Evolutionary conservation across 1,139 yeast species (phyloP).

Genomic region (Lizanozyma gosingica): DNA sequence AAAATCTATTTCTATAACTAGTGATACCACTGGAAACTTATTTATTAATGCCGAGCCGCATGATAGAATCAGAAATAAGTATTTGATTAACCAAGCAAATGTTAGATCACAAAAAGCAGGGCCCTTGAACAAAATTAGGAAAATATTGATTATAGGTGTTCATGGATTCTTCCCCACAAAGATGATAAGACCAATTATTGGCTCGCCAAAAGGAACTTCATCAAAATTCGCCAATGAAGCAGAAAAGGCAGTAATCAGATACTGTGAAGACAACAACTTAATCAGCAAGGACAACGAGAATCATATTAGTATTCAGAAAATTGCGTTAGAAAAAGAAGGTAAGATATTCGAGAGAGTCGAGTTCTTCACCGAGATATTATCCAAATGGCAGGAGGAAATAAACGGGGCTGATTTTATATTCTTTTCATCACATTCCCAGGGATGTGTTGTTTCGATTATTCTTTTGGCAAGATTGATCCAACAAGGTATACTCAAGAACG

Average conservation of each 20-base stretch:
- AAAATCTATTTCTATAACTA: slow-evolving; percentile 29
- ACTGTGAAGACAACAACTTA: slow-evolving; percentile 54
- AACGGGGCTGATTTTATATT: slow-evolving; percentile 75
- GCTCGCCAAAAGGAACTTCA: slow-evolving; percentile 92
- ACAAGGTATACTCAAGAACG: slow-evolving; percentile 51
- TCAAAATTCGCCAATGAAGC: slow-evolving; percentile 81
- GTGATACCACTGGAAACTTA: slow-evolving; percentile 38
- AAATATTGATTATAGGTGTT: slow-evolving; percentile 77
- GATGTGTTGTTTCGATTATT: slow-evolving; percentile 84
- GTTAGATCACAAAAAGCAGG: slow-evolving; percentile 23
- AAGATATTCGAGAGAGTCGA: slow-evolving; percentile 79
- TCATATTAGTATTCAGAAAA: slow-evolving; percentile 66
- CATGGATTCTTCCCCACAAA: slow-evolving; percentile 93
- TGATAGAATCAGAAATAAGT: slow-evolving; percentile 3
- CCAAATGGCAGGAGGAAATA: slow-evolving; percentile 63
- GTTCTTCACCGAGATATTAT: slow-evolving; percentile 63
- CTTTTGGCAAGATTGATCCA: slow-evolving; percentile 64
- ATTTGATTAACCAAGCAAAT: slow-evolving; percentile 12
- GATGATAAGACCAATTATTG: slow-evolving; percentile 76
- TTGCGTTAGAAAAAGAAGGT: slow-evolving; percentile 91
- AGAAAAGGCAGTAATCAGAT: slow-evolving; percentile 62
- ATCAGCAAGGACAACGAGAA: slow-evolving; percentile 28
- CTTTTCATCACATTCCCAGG: slow-evolving; percentile 92
- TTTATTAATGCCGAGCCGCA: slow-evolving; percentile 24
- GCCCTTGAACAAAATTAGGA: slow-evolving; percentile 28